phyloP scores from a whole-genome alignment of 768 basidiomycete species.

The Mycena alexandri region DNA sequence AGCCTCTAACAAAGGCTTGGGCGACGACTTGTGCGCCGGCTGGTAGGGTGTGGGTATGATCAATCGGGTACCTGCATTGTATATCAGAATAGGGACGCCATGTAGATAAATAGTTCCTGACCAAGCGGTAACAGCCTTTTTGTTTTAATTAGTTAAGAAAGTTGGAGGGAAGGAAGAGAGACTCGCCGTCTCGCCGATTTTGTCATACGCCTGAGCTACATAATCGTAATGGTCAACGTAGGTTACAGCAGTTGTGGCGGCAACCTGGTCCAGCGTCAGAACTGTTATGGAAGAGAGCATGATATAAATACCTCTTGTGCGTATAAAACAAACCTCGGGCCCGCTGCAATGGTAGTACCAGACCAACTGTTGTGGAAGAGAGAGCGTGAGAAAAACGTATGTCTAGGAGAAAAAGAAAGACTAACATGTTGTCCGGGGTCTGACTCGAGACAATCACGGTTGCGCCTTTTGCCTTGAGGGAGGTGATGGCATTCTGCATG shows the following conservation, averaged over 20 bases:
- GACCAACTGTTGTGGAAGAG: slow-evolving; percentile 50
- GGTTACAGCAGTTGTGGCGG: slow-evolving; percentile 51
- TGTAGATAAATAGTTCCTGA: too few relatives aligned
- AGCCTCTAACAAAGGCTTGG: slow-evolving; percentile 60
- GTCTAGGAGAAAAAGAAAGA: too few relatives aligned
- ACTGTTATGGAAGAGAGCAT: background rate
- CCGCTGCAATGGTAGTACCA: slow-evolving; percentile 49
- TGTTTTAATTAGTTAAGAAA: slow-evolving; percentile 23
- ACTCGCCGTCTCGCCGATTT: slow-evolving; percentile 50
- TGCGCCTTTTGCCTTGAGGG: slow-evolving; percentile 60
- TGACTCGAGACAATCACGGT: slow-evolving; percentile 62
- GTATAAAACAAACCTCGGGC: slow-evolving; percentile 60
- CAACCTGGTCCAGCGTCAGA: slow-evolving; percentile 37
- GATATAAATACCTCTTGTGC: slow-evolving; percentile 41
- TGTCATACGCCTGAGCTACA: slow-evolving; percentile 56
- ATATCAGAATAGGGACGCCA: too few relatives aligned
- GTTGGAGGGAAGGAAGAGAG: background rate
- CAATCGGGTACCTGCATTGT: slow-evolving; percentile 50
- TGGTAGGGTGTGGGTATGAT: slow-evolving; percentile 61
- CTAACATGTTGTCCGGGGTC: slow-evolving; percentile 53
- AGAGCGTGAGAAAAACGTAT: too few relatives aligned
- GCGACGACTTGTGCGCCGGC: slow-evolving; percentile 62
- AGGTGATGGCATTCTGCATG: slow-evolving; percentile 26
- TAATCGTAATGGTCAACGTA: slow-evolving; percentile 64
- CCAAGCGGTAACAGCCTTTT: slow-evolving; percentile 43